Evolutionary conservation across 768 basidiomycete species (phyloP), one percentile per base, ranked within the genome.

Genomic region (Dioszegia crocea): DNA sequence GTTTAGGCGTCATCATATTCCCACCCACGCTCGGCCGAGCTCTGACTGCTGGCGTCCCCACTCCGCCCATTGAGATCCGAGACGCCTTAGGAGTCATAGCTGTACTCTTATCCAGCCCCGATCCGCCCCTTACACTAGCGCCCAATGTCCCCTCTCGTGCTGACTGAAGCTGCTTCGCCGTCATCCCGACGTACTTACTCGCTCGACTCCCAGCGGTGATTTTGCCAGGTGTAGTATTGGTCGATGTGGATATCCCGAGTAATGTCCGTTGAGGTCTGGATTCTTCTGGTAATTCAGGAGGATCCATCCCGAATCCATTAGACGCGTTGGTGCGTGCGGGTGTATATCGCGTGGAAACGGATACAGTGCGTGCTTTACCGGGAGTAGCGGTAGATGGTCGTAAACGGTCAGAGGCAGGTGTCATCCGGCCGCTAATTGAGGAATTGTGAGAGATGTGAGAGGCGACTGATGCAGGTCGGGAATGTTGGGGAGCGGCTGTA

Each of bases 191-290:
- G 72, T 91, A 92, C 74, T 86, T 88, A 41, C 88, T 87, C 10
- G 91, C 90, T 44, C 91, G 81, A 2, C 89, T 89, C 2, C 90
- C 90, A 5, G 85, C 85, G 2, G 90, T 89, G 58, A 92, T 85
- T 59, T 79, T 79, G 29, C 74, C 62, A 16, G 59, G 61, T 9
- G 67, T 49, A 10, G 72, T 55, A 58, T 69, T 71, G 6, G 68
- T 49, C n/a, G 61, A 59, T 1, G 71, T 69, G 46, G 65, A 67
- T 9, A 62, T 66, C 2, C 71, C 71, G 6, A 69, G 58, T 9
- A 63, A 46, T 19, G 60, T 66, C 10, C 56, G 47, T n/a, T 38
- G n/a, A 14, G 62, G 67, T 41, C 57, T 2, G n/a, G 27, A 12
- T 2, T 27, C 45, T 24, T 57, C 56, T 5, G 40, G 41, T n/a